These are phyloP conservation scores for Clitopilus hobsonii DNA, from an alignment of 768 basidiomycete genomes.

Conservation along the genomic window DNA sequence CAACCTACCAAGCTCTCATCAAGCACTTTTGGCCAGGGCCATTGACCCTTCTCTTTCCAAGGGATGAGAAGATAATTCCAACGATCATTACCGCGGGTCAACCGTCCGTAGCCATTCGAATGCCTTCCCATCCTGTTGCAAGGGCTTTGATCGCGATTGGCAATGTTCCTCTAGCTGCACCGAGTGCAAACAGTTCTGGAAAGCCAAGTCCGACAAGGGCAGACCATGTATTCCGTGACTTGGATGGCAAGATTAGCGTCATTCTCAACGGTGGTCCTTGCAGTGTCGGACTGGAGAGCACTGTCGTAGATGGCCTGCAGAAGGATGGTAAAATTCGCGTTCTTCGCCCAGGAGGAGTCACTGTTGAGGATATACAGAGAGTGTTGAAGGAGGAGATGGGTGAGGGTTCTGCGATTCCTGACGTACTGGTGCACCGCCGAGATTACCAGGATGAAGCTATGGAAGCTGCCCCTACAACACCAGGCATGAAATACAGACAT, in stretches of 20 bases:
- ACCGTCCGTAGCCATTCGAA: conserved; percentile 81
- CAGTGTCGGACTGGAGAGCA: conserved; percentile 90
- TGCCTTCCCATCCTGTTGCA: conserved; percentile 93
- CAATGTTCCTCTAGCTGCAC: conserved; percentile 82
- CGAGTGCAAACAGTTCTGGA: conserved; percentile 92
- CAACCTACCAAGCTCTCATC: conserved; percentile 70
- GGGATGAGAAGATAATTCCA: conserved; percentile 57
- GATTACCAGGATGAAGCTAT: conserved; percentile 70
- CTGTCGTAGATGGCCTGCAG: conserved; percentile 86
- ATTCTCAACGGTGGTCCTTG: conserved; percentile 94
- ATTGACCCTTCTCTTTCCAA: conserved; percentile 87
- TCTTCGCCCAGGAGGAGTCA: conserved; percentile 87
- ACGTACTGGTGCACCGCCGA: conserved; percentile 72
- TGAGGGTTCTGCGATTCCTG: conserved; percentile 32
- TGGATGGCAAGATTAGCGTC: conserved; percentile 66
- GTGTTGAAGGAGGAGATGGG: conserved; percentile 41
- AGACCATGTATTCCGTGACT: conserved; percentile 77
- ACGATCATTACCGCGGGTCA: conserved; percentile 76
- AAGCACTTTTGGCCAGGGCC: conserved; percentile 93
- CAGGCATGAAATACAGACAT: conserved; percentile 98
- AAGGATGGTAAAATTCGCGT: conserved; percentile 74
- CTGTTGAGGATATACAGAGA: conserved; percentile 79
- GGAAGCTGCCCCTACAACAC: conserved; percentile 84
- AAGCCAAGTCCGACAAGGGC: conserved; percentile 92
- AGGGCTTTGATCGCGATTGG: conserved; percentile 78